Conservation (phyloP, 495 filamentous ascomycete genomes). For the Podospora tetraspora region DNA sequence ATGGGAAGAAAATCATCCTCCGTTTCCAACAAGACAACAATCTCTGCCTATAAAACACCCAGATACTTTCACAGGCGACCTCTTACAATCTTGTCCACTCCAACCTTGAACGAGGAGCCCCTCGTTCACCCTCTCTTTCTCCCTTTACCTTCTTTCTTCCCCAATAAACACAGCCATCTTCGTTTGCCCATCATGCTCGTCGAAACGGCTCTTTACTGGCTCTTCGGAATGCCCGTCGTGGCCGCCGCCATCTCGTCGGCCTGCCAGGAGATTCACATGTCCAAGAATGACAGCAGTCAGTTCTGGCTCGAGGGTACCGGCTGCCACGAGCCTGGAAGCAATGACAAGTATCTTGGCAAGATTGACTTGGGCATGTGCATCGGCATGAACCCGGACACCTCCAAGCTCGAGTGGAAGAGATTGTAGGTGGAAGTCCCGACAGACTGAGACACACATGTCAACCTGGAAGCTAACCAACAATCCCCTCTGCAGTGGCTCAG, state of each 20-base stretch:
- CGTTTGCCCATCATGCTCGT: not conserved
- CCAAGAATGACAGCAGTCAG: not conserved
- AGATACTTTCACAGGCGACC: too few species aligned
- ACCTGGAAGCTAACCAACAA: not conserved
- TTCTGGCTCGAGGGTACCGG: not conserved
- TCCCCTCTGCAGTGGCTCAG: not conserved
- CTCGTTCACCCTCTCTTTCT: not conserved
- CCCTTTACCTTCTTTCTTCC: not conserved
- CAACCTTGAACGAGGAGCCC: not conserved
- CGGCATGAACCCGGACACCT: not conserved
- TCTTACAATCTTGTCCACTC: not conserved
- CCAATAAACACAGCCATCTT: not conserved
- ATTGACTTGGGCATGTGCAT: not conserved
- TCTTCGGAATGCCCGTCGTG: not conserved
- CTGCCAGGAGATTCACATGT: not conserved
- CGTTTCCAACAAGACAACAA: not conserved
- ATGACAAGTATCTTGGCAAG: not conserved
- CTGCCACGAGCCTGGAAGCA: not conserved
- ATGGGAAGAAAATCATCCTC: not conserved
- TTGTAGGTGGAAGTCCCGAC: too few species aligned
- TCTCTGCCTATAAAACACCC: not conserved
- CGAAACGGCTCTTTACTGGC: not conserved
- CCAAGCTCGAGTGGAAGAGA: not conserved
- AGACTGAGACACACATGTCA: too few species aligned
- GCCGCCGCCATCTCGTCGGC: not conserved